These are phyloP conservation scores for Hapsidospora chrysogenum DNA, from an alignment of 495 filamentous ascomycete genomes.

Conservation along the genomic window DNA sequence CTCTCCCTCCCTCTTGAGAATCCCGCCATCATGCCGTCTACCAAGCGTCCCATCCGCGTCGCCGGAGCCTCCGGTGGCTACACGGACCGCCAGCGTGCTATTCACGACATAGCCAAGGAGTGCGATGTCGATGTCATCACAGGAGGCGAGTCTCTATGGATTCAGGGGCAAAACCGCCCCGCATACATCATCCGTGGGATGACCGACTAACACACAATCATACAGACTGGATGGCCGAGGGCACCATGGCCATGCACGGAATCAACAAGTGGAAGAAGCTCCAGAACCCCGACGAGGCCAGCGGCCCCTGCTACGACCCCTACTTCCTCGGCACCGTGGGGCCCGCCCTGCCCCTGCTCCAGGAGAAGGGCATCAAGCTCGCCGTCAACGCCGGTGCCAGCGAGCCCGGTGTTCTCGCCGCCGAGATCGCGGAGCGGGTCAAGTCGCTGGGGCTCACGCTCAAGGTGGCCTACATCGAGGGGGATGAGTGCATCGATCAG, in stretches of 20 bases:
- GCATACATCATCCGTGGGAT: not conserved
- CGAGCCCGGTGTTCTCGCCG: not conserved
- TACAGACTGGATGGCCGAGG: too few species aligned
- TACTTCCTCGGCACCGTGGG: too few species aligned
- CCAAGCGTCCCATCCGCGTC: slow-evolving; percentile 11
- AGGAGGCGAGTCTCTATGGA: not conserved
- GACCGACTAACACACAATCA: too few species aligned
- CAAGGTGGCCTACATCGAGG: slow-evolving; percentile 20
- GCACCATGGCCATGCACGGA: too few species aligned
- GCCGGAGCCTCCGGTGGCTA: slow-evolving; percentile 15
- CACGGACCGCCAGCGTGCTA: slow-evolving; percentile 14
- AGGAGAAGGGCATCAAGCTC: slow-evolving; percentile 1
- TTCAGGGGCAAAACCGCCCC: not conserved
- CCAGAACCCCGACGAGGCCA: too few species aligned
- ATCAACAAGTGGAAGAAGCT: too few species aligned
- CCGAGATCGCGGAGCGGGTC: not conserved
- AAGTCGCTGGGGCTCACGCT: slow-evolving; percentile 11
- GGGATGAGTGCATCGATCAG: slow-evolving; percentile 16
- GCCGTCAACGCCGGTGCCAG: slow-evolving; percentile 2
- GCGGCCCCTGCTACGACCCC: too few species aligned
- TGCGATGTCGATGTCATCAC: too few species aligned
- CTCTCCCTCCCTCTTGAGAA: too few species aligned
- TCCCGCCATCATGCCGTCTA: not conserved
- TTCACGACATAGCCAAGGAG: too few species aligned
- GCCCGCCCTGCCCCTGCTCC: too few species aligned